phyloP scores from a whole-genome alignment of 2,329 filamentous ascomycete genomes.

The Aspergillus sojae region DNA sequence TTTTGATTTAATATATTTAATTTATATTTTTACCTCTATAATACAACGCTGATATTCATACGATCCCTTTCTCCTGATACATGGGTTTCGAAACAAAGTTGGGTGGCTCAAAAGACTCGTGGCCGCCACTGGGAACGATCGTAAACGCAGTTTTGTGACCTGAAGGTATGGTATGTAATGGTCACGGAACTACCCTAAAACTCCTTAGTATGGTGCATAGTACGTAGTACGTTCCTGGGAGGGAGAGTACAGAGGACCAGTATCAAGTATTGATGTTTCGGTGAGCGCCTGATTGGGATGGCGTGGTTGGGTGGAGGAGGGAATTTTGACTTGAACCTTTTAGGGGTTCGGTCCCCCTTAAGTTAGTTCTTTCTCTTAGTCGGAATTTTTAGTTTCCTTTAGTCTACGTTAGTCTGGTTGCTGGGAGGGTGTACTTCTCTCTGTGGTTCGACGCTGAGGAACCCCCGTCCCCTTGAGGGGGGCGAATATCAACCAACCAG shows the following conservation, averaged over 20 bases:
- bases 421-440: conserved; percentile 1
- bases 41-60: background rate
- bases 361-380: background rate
- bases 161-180: background rate
- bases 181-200: background rate
- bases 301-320: conserved; percentile 6
- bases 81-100: conserved; percentile 18
- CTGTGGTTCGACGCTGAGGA: conserved; percentile 22
- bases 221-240: background rate
- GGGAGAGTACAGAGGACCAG: background rate
- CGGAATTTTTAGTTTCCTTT: conserved; percentile 1
- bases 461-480: conserved; percentile 19
- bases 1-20: background rate
- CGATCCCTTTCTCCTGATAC: conserved; percentile 7
- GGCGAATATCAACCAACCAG: conserved; percentile 18
- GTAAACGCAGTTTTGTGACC: background rate
- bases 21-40: background rate
- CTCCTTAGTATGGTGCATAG: background rate
- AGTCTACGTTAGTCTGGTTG: background rate
- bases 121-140: conserved; percentile 27
- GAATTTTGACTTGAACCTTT: conserved; percentile 5
- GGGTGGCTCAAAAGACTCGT: conserved; percentile 24
- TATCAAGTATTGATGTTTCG: conserved; percentile 4
- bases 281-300: conserved; percentile 12
- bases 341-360: conserved; percentile 16